Evolutionary conservation across 164 flowering plant genomes (phyloP).

Genomic region (Kalanchoe fedtschenkoi): DNA sequence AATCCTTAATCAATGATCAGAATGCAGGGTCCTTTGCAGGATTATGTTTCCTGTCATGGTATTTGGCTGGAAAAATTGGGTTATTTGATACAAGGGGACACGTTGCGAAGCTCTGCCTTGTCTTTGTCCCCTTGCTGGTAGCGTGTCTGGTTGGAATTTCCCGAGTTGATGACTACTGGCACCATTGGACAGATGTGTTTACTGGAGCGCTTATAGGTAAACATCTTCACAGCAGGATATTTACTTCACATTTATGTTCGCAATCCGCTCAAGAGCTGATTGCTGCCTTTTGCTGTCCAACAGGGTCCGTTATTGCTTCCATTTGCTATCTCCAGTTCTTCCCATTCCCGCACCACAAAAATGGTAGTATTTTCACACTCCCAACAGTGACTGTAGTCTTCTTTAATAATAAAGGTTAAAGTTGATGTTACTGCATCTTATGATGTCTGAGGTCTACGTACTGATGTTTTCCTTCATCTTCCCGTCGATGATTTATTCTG

Average conservation of each 20-base stretch:
- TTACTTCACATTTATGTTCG: neutral
- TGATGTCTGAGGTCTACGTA: neutral
- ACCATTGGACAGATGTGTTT: slow-evolving; percentile 90
- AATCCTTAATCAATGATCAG: neutral
- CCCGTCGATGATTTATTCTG: too few relatives aligned
- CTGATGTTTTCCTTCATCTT: too few relatives aligned
- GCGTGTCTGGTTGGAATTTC: slow-evolving; percentile 74
- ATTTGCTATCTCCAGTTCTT: slow-evolving; percentile 82
- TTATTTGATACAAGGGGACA: slow-evolving; percentile 73
- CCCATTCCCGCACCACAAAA: slow-evolving; percentile 57
- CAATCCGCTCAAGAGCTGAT: neutral
- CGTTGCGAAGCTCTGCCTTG: slow-evolving; percentile 72
- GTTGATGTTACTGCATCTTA: too few relatives aligned
- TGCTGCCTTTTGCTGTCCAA: neutral
- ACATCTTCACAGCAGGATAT: slow-evolving; percentile 6
- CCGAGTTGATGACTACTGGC: slow-evolving; percentile 90
- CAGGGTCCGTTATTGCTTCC: slow-evolving; percentile 59
- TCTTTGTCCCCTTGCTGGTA: slow-evolving; percentile 55
- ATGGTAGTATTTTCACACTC: slow-evolving; percentile 35
- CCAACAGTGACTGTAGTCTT: too few relatives aligned
- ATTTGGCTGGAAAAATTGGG: slow-evolving; percentile 65
- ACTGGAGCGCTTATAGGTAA: slow-evolving; percentile 71
- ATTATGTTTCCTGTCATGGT: slow-evolving; percentile 64
- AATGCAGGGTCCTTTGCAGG: slow-evolving; percentile 85
- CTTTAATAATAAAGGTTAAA: too few relatives aligned